A percentile compares a stretch with the other conserved stretches of the same genome.
These are phyloP conservation scores for Penicillium chermesinum DNA, from an alignment of 495 filamentous ascomycete genomes.

Conservation along the genomic window DNA sequence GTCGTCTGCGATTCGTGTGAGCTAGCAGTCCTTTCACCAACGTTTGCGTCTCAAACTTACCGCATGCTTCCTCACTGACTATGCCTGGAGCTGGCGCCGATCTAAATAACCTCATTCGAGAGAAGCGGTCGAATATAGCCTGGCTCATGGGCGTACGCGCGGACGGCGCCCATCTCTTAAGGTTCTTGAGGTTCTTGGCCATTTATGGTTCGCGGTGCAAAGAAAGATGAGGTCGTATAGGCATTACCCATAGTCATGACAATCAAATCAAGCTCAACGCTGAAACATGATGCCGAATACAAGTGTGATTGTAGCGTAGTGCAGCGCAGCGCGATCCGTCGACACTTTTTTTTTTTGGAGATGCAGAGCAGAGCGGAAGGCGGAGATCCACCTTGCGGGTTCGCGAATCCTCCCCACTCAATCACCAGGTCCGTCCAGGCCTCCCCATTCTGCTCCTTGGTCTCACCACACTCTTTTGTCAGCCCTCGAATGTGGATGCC, in stretches of 20 bases:
- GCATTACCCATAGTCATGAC: no score
- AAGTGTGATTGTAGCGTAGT: no score
- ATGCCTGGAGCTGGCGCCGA: constrained; percentile 31
- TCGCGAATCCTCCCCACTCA: background rate
- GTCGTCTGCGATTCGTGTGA: constrained; percentile 36
- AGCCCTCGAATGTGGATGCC: constrained; percentile 20
- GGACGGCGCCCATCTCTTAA: background rate
- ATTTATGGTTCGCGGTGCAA: no score
- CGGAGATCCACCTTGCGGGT: constrained; percentile 5
- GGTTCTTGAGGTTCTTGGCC: no score
- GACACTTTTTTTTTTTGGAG: background rate
- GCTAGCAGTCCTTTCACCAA: background rate
- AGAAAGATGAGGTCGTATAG: no score
- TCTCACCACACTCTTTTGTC: background rate
- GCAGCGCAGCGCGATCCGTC: background rate
- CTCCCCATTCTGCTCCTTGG: constrained; percentile 1
- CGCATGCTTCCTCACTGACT: constrained; percentile 55
- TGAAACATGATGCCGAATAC: background rate
- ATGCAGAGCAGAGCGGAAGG: background rate
- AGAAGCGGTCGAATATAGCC: constrained; percentile 9
- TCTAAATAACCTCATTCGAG: background rate
- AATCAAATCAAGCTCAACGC: background rate
- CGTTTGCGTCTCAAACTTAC: constrained; percentile 32
- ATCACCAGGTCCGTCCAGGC: constrained; percentile 1
- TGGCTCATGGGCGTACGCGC: constrained; percentile 20